A percentile compares a stretch with the other conserved stretches of the same genome.
Conservation (phyloP, 2,329 filamentous ascomycete species). For the Diaporthe amygdali region DNA sequence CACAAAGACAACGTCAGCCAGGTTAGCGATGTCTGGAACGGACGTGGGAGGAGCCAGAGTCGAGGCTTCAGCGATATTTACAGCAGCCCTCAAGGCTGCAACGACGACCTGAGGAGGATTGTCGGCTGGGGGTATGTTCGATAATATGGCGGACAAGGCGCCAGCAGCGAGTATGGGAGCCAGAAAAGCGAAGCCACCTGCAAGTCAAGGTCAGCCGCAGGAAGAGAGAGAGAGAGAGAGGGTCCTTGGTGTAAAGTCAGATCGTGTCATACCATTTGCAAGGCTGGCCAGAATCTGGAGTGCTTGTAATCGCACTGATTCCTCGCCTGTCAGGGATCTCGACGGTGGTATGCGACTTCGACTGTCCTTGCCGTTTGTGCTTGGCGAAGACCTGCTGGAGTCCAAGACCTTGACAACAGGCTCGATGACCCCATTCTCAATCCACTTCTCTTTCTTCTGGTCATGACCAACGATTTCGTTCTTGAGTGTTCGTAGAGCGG, state of each 20-base stretch:
- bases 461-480: constrained; percentile 89
- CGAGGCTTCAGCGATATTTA: constrained; percentile 72
- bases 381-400: constrained; percentile 37
- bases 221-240: neutral
- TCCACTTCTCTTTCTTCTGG: constrained; percentile 82
- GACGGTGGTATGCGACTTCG: constrained; percentile 38
- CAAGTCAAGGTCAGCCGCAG: constrained; percentile 19
- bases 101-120: constrained; percentile 71
- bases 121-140: constrained; percentile 69
- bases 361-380: constrained; percentile 46
- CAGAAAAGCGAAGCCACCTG: constrained; percentile 82
- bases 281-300: constrained; percentile 85
- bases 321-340: constrained; percentile 60
- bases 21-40: constrained; percentile 51
- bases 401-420: constrained; percentile 56
- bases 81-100: constrained; percentile 76
- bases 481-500: constrained; percentile 76
- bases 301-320: constrained; percentile 76
- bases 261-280: constrained; percentile 70
- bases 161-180: constrained; percentile 72
- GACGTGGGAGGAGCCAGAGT: constrained; percentile 57
- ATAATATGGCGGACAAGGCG: constrained; percentile 72
- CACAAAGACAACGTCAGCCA: constrained; percentile 71
- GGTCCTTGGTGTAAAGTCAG: neutral
- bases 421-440: constrained; percentile 72